Percentiles rank a stretch among this genome's conserved stretches.
Evolutionary conservation across 1,284 basidiomycete species (phyloP).

Genomic region (Ustilago cynodontis): DNA sequence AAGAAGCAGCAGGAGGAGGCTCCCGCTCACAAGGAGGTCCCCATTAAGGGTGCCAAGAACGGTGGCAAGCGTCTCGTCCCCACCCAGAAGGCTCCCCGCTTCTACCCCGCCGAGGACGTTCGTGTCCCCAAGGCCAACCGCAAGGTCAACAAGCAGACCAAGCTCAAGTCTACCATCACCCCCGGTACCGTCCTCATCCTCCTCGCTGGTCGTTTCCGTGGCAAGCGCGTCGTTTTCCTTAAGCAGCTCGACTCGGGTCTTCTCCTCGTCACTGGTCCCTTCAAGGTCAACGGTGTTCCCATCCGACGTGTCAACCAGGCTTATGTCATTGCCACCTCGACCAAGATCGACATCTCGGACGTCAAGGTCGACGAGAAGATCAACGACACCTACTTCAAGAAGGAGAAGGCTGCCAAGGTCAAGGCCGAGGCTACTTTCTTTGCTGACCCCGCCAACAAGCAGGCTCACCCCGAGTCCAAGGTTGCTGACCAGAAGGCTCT

Average conservation of each 20-base stretch:
- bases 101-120: constrained; percentile 97
- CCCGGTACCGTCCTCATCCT: constrained; percentile 96
- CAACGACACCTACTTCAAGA: constrained; percentile 89
- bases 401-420: constrained; percentile 76
- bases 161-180: constrained; percentile 86
- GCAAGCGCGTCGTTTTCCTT: constrained; percentile 98
- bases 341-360: constrained; percentile 86
- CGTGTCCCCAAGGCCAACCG: constrained; percentile 88
- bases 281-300: constrained; percentile 98
- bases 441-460: constrained; percentile 92
- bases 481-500: constrained; percentile 90
- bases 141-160: constrained; percentile 80
- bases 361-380: constrained; percentile 82
- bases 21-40: constrained; percentile 79
- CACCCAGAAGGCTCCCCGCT: constrained; percentile 87
- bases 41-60: constrained; percentile 85
- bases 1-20: constrained; percentile 75
- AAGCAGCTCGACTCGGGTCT: constrained; percentile 95
- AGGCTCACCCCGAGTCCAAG: constrained; percentile 88
- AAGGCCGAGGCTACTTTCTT: constrained; percentile 97
- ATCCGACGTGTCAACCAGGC: constrained; percentile 98
- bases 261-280: constrained; percentile 95
- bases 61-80: constrained; percentile 89
- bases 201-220: constrained; percentile 96
- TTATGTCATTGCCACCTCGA: constrained; percentile 98